These are phyloP conservation scores for Cystobasidium tubakii DNA, from an alignment of 768 basidiomycete genomes.

Conservation along the genomic window DNA sequence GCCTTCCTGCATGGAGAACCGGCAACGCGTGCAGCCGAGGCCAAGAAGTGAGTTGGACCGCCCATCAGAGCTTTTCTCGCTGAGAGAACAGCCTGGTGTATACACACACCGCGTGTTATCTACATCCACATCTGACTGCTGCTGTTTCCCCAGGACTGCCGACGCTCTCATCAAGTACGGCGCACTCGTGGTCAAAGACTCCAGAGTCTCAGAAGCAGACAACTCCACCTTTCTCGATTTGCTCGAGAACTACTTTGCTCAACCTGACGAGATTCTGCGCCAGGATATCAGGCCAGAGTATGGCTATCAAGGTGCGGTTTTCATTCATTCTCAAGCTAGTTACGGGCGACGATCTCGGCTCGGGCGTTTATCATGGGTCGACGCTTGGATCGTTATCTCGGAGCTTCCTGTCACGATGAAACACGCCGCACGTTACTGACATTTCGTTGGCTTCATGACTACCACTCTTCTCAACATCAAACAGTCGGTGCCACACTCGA, in stretches of 20 bases:
- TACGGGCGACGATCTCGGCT: neutral
- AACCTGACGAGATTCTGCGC: slow-evolving; percentile 59
- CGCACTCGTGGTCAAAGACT: slow-evolving; percentile 77
- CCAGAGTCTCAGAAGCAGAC: slow-evolving; percentile 72
- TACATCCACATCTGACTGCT: slow-evolving; percentile 22
- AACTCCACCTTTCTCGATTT: slow-evolving; percentile 79
- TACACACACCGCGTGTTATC: too few species aligned
- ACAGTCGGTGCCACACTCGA: slow-evolving; percentile 84
- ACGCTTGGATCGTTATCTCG: neutral
- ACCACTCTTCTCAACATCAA: neutral
- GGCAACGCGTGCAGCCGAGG: neutral
- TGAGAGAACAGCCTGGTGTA: too few species aligned
- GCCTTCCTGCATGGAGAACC: slow-evolving; percentile 58
- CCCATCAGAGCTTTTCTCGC: too few species aligned
- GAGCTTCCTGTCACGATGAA: neutral
- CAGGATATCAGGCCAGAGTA: slow-evolving; percentile 77
- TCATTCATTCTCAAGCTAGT: slow-evolving; percentile 1
- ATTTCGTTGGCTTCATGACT: too few species aligned
- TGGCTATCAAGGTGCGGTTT: slow-evolving; percentile 66
- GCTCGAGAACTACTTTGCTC: slow-evolving; percentile 87
- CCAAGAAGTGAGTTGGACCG: neutral
- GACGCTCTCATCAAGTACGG: slow-evolving; percentile 76
- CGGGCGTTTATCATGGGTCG: too few species aligned
- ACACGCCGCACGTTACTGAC: neutral
- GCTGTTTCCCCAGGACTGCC: slow-evolving; percentile 58